A percentile compares a stretch with the other conserved stretches of the same genome.
Evolutionary conservation across 2,329 filamentous ascomycete genomes (phyloP).

Genomic region (Dryadomyces quercivorus): DNA sequence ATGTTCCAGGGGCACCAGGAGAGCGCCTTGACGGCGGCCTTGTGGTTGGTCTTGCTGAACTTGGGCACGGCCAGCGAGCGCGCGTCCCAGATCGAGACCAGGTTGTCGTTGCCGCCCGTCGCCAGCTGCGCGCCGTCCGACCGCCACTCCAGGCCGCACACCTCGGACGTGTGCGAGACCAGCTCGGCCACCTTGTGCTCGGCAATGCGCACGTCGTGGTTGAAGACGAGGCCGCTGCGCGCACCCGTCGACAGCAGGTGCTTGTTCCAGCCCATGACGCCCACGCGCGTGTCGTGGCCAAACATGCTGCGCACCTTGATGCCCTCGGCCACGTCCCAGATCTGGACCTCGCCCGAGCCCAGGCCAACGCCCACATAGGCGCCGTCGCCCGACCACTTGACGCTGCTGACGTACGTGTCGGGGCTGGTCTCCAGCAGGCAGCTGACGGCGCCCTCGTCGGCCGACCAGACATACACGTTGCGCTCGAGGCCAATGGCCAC

Average conservation of each 20-base stretch:
- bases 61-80: conserved; percentile 87
- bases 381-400: conserved; percentile 97
- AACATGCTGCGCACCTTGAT: conserved; percentile 97
- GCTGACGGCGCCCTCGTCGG: conserved; percentile 79
- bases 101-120: conserved; percentile 96
- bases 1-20: conserved; percentile 99
- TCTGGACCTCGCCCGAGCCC: conserved; percentile 92
- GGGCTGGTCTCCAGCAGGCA: conserved; percentile 76
- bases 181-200: conserved; percentile 98
- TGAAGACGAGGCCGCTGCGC: conserved; percentile 88
- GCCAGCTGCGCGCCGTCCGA: conserved; percentile 93
- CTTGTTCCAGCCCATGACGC: conserved; percentile 99
- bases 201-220: conserved; percentile 95
- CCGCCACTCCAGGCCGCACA: conserved; percentile 96
- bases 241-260: conserved; percentile 92
- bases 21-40: conserved; percentile 94
- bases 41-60: conserved; percentile 99
- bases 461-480: conserved; percentile 97
- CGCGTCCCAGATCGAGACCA: conserved; percentile 98
- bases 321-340: conserved; percentile 95
- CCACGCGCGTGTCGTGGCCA: conserved; percentile 90
- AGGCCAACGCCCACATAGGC: conserved; percentile 94
- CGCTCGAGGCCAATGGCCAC: conserved; percentile 95
- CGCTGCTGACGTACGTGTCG: conserved; percentile 94
- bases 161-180: conserved; percentile 91